Conservation (phyloP, 2,329 filamentous ascomycete species). For the Neospermospora avenae region DNA sequence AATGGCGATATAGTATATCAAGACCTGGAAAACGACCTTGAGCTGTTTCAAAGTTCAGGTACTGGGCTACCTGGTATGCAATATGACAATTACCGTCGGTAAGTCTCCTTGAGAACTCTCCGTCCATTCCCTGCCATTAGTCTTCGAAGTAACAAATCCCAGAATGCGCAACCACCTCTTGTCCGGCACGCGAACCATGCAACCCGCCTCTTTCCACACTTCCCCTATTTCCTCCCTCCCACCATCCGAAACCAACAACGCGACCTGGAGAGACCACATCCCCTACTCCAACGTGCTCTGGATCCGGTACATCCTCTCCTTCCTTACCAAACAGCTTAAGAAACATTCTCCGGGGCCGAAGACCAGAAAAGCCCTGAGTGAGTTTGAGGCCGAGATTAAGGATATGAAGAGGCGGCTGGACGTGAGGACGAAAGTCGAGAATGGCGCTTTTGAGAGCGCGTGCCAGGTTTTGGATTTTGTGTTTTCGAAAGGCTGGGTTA, state of each 20-base stretch:
- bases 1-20: constrained; percentile 45
- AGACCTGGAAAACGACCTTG: constrained; percentile 58
- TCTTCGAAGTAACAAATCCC: not conserved
- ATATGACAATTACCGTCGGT: constrained; percentile 58
- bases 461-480: constrained; percentile 22
- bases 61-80: constrained; percentile 39
- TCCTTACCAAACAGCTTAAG: constrained; percentile 38
- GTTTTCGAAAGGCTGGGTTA: constrained; percentile 25
- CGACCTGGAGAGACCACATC: constrained; percentile 50
- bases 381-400: constrained; percentile 47
- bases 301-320: constrained; percentile 59
- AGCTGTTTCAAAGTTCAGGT: constrained; percentile 56
- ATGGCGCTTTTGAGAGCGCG: constrained; percentile 25
- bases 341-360: not conserved
- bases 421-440: constrained; percentile 30
- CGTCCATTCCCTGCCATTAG: constrained; percentile 48
- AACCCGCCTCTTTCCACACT: constrained; percentile 19
- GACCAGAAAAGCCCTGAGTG: constrained; percentile 36
- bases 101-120: no score
- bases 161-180: constrained; percentile 30
- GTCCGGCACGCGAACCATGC: constrained; percentile 13
- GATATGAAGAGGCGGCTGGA: constrained; percentile 54
- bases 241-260: constrained; percentile 7
- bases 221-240: not conserved
- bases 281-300: constrained; percentile 65